These are phyloP conservation scores for Populus alba DNA, from an alignment of 345 rosid genomes.

Conservation along the genomic window DNA sequence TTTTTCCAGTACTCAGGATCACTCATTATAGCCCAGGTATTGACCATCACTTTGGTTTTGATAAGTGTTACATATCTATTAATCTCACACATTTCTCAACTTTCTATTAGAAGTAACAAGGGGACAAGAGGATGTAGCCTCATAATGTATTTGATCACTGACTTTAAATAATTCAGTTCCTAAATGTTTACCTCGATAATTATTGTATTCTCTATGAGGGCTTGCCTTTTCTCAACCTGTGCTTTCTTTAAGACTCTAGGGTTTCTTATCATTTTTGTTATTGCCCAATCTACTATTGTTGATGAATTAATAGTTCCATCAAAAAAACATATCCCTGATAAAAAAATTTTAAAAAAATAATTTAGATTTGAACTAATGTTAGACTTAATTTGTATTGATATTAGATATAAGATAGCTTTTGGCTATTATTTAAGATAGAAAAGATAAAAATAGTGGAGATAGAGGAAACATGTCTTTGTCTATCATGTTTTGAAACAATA, in stretches of 20 bases:
- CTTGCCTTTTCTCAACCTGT: conserved; percentile 7
- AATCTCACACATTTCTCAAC: conserved; percentile 7
- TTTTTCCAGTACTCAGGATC: conserved; percentile 6
- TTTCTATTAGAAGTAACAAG: conserved; percentile 16
- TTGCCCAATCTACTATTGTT: conserved; percentile 12
- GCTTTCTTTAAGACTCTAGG: conserved; percentile 16
- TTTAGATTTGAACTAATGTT: too few relatives aligned
- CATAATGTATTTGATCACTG: conserved; percentile 16
- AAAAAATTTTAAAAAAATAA: too few relatives aligned
- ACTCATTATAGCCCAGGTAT: conserved; percentile 13
- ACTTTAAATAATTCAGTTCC: conserved; percentile 4
- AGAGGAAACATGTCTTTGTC: too few relatives aligned
- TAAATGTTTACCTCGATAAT: conserved; percentile 12
- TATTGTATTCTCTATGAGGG: conserved; percentile 12
- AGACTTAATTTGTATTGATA: too few relatives aligned
- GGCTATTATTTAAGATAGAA: too few relatives aligned
- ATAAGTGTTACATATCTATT: conserved; percentile 7
- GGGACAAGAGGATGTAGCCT: conserved; percentile 21
- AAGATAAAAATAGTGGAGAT: too few relatives aligned
- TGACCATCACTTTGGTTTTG: conserved; percentile 12
- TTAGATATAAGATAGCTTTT: too few relatives aligned
- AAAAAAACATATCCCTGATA: conserved; percentile 7
- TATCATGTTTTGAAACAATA: too few relatives aligned
- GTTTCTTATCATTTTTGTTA: conserved; percentile 20
- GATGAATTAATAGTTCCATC: conserved; percentile 21